phyloP scores from a whole-genome alignment of 495 filamentous ascomycete genomes.

The Lasiosphaeria ovina region DNA sequence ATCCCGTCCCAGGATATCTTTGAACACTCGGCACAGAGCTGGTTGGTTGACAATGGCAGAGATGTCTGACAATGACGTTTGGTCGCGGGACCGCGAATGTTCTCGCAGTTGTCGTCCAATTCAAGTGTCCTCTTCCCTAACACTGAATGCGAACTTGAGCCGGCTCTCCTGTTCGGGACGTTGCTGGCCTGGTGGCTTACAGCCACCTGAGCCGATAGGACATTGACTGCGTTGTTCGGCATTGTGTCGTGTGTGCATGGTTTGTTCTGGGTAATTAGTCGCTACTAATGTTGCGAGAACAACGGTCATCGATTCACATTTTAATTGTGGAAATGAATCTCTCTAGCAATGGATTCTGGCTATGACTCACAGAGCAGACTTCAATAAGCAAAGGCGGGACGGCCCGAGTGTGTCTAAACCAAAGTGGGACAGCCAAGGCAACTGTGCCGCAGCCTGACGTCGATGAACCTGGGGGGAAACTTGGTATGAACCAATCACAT shows the following conservation, averaged over 20 bases:
- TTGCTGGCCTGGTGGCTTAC: neutral
- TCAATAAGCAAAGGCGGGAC: neutral
- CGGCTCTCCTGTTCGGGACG: neutral
- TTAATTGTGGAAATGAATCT: neutral
- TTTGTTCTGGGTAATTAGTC: slow-evolving; percentile 8
- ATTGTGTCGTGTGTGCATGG: slow-evolving; percentile 6
- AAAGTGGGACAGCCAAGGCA: neutral
- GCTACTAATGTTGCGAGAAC: neutral
- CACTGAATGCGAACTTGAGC: neutral
- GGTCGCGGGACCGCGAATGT: neutral
- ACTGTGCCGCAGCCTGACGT: neutral
- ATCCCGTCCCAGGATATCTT: slow-evolving; percentile 8
- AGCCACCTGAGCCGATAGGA: neutral
- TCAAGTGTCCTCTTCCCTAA: slow-evolving; percentile 10
- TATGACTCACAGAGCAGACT: slow-evolving; percentile 3
- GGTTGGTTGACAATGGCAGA: slow-evolving; percentile 1
- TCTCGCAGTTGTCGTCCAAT: slow-evolving; percentile 6
- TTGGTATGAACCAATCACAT: neutral
- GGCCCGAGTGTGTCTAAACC: neutral
- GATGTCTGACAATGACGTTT: slow-evolving; percentile 4
- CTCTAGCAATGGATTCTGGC: neutral
- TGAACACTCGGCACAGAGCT: slow-evolving; percentile 9
- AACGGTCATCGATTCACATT: neutral
- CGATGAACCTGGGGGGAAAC: neutral
- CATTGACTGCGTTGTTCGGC: neutral